Evolutionary conservation across 768 basidiomycete species (phyloP).

Genomic region (Tricholoma hemisulphureum): DNA sequence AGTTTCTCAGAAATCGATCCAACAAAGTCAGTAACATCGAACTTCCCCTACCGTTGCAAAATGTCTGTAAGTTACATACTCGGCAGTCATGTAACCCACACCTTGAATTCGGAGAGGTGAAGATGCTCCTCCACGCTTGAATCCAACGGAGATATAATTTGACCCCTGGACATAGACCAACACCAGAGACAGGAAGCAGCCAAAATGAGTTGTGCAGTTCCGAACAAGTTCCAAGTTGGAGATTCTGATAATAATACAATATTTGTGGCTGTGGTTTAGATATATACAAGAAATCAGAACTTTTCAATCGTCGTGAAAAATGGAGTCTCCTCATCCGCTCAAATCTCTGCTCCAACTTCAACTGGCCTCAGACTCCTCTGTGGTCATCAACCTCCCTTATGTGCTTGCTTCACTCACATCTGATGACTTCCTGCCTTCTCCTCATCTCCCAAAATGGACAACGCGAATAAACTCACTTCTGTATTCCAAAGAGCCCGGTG

Average conservation of each 20-base stretch:
- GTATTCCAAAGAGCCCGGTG: conserved; percentile 73
- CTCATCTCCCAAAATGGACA: conserved; percentile 73
- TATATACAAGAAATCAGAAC: too few species aligned
- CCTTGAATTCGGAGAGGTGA: conserved; percentile 56
- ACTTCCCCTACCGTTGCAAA: conserved; percentile 76
- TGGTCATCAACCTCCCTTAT: conserved; percentile 57
- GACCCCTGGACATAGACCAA: conserved; percentile 12
- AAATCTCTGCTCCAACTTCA: conserved; percentile 69
- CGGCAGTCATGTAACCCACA: conserved; percentile 17
- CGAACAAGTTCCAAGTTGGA: too few species aligned
- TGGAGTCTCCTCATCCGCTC: conserved; percentile 43
- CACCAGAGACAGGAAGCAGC: neutral
- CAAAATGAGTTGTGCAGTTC: neutral
- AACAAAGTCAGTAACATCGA: conserved; percentile 90
- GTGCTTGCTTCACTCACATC: conserved; percentile 54
- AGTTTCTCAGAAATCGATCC: conserved; percentile 83
- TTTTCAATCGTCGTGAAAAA: too few species aligned
- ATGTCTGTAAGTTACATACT: neutral
- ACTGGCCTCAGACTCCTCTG: conserved; percentile 64
- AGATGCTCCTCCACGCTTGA: conserved; percentile 54
- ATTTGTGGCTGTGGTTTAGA: too few species aligned
- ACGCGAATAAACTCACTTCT: conserved; percentile 71
- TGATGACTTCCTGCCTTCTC: conserved; percentile 55
- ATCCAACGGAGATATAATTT: conserved; percentile 36
- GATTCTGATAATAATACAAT: too few species aligned